Evolutionary conservation across 495 filamentous ascomycete species (phyloP).

Genomic region (Venustampulla echinocandica): DNA sequence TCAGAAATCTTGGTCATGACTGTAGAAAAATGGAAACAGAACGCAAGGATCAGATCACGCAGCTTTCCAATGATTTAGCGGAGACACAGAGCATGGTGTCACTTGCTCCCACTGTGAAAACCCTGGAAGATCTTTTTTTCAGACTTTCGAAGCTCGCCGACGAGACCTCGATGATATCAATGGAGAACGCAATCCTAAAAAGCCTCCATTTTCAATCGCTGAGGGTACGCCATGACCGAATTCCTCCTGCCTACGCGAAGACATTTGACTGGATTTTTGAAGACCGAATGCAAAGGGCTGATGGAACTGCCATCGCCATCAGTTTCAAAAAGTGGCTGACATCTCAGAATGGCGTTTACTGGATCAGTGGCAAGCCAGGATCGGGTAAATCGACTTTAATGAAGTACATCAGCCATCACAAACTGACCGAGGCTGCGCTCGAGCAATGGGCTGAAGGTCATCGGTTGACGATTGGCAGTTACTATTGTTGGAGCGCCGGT

Average conservation of each 20-base stretch:
- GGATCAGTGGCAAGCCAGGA: constrained; percentile 6
- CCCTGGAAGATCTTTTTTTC: no score
- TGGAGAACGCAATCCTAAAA: background rate
- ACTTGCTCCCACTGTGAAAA: no score
- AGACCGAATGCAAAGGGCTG: no score
- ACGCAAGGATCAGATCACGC: no score
- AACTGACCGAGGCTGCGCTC: constrained; percentile 10
- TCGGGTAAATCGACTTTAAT: constrained; percentile 11
- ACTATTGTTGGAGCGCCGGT: constrained; percentile 39
- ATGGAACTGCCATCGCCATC: no score
- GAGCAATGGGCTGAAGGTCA: background rate
- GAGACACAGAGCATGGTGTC: no score
- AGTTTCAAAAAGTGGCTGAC: constrained; percentile 17
- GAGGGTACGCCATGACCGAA: background rate
- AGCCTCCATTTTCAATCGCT: background rate
- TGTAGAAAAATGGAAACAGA: no score
- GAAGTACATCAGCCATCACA: constrained; percentile 19
- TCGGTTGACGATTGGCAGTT: constrained; percentile 8
- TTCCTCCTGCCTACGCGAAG: background rate
- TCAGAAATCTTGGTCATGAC: no score
- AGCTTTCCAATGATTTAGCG: no score
- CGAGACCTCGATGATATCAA: no score
- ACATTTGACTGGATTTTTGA: background rate
- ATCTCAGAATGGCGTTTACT: constrained; percentile 11
- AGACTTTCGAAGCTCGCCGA: no score